Conservation (phyloP, 2,329 filamentous ascomycete genomes). For the Epichloe amarillans region DNA sequence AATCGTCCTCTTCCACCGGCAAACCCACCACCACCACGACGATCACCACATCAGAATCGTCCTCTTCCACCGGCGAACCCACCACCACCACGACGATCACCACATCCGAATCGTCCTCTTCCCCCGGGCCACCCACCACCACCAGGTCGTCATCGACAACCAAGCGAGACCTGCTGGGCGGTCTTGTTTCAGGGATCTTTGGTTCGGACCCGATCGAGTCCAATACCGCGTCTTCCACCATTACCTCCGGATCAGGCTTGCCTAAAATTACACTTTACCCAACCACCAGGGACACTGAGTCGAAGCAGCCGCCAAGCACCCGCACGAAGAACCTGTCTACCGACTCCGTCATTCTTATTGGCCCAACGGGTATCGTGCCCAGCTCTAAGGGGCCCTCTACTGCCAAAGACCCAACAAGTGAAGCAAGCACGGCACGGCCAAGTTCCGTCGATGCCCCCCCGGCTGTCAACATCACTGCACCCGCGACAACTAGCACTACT, state of each 20-base stretch:
- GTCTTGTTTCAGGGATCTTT: slow-evolving; percentile 14
- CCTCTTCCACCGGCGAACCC: slow-evolving; percentile 8
- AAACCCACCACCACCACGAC: slow-evolving; percentile 17
- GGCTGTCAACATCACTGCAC: slow-evolving; percentile 1
- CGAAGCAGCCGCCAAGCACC: neutral
- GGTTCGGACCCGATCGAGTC: neutral
- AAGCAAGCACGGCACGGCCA: neutral
- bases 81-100: slow-evolving; percentile 20
- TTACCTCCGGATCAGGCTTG: neutral
- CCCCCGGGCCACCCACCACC: slow-evolving; percentile 9
- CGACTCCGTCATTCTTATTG: slow-evolving; percentile 13
- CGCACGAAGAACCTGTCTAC: neutral
- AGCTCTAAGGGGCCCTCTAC: neutral
- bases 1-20: slow-evolving; percentile 9
- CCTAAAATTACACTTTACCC: neutral
- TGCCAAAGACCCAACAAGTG: neutral
- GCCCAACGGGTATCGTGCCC: slow-evolving; percentile 14
- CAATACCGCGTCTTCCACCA: neutral
- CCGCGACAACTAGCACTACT: neutral
- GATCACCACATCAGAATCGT: slow-evolving; percentile 17
- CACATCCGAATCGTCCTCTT: slow-evolving; percentile 11
- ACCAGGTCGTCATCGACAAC: slow-evolving; percentile 8
- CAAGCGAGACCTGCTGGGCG: slow-evolving; percentile 9
- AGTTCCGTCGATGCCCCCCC: neutral
- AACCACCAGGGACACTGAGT: neutral